Conservation (phyloP, 495 filamentous ascomycete species). For the Tuber borchii region DNA sequence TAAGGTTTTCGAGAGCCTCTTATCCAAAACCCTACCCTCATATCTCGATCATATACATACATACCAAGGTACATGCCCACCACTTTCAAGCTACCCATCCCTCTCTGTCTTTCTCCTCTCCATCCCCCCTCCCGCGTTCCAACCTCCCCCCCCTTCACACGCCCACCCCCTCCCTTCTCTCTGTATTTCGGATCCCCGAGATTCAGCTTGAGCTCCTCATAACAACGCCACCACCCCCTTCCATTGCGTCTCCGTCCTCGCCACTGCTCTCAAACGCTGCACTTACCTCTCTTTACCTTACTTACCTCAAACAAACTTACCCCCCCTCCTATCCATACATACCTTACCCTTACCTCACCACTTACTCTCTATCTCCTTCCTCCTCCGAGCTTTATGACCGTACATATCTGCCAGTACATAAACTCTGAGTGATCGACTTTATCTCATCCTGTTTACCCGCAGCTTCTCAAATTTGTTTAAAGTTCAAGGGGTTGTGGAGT, state of each 20-base stretch:
- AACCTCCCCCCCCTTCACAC: conserved; percentile 13
- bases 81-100: conserved; percentile 11
- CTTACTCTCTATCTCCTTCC: conserved; percentile 26
- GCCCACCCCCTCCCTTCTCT: conserved; percentile 5
- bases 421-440: conserved; percentile 37
- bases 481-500: background rate
- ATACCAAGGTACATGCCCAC: too few species aligned
- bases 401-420: conserved; percentile 35
- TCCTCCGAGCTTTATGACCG: conserved; percentile 14
- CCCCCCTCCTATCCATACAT: background rate
- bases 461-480: background rate
- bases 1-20: conserved; percentile 26
- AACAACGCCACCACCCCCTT: background rate
- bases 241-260: conserved; percentile 8
- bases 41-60: conserved; percentile 33
- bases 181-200: background rate
- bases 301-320: background rate
- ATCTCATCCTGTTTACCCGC: conserved; percentile 16
- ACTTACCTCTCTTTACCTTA: conserved; percentile 1
- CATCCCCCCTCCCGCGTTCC: conserved; percentile 30
- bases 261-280: conserved; percentile 20
- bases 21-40: conserved; percentile 29
- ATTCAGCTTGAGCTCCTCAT: conserved; percentile 4
- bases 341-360: conserved; percentile 32
- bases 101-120: conserved; percentile 16